Percentiles rank a stretch among this genome's conserved stretches.
phyloP scores from a whole-genome alignment of 1,284 basidiomycete genomes.

The Xerocomus nothofagi region DNA sequence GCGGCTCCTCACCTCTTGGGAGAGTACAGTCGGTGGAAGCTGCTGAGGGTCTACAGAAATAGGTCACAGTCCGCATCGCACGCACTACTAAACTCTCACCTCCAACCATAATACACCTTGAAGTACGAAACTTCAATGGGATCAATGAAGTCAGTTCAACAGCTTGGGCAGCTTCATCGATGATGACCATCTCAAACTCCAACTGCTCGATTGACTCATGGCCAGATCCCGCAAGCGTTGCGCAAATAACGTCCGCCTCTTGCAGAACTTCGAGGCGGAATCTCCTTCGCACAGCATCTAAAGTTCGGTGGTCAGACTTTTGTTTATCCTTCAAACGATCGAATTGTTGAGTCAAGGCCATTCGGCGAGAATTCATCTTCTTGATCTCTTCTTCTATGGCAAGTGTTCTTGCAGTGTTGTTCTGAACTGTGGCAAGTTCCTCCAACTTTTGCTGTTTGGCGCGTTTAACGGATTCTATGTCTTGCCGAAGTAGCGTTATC shows the following conservation, averaged over 20 bases:
- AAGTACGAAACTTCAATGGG: conserved; percentile 87
- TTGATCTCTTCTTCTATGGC: conserved; percentile 69
- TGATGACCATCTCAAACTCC: conserved; percentile 95
- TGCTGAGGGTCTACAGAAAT: conserved; percentile 83
- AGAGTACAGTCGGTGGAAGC: conserved; percentile 95
- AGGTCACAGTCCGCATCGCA: background rate
- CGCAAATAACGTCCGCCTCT: conserved; percentile 92
- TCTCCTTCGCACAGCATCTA: conserved; percentile 77
- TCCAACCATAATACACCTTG: conserved; percentile 92
- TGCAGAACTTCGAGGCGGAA: conserved; percentile 76
- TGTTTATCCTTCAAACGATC: conserved; percentile 82
- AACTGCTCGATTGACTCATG: conserved; percentile 84
- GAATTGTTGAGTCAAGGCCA: conserved; percentile 65
- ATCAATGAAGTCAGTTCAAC: conserved; percentile 97
- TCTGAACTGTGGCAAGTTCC: conserved; percentile 54
- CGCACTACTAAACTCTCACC: conserved; percentile 43
- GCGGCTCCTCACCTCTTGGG: conserved; percentile 55
- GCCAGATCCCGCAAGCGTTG: conserved; percentile 91
- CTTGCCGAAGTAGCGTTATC: conserved; percentile 59
- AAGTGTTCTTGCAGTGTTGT: conserved; percentile 50
- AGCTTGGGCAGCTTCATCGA: conserved; percentile 98
- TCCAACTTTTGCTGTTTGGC: conserved; percentile 62
- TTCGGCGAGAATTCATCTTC: conserved; percentile 64
- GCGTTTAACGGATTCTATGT: conserved; percentile 69
- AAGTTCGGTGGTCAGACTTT: conserved; percentile 68